Evolutionary conservation across 768 basidiomycete genomes (phyloP), one percentile per base, ranked within the genome.

Genomic region (Suillus subluteus): DNA sequence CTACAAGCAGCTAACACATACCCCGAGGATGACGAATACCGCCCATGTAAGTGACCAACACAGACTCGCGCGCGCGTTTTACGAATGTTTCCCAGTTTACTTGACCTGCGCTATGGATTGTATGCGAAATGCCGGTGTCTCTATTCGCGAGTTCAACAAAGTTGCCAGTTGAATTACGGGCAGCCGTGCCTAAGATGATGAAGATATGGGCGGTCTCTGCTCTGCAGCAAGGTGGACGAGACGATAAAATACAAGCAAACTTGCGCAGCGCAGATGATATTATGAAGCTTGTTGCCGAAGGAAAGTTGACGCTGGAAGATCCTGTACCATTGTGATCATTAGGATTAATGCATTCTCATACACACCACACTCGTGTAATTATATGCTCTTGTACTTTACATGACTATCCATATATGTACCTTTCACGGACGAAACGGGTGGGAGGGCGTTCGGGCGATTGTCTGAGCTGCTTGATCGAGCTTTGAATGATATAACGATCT

Each of bases 21-120:
- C 46, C 65, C 72, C 16, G n/a, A 64, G 30, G 72, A 73, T 50
- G 72, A 73, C 40, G 72, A 73, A 50, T 16, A 38, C 1, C 66
- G 67, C 52, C 13, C 67, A 12, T 65, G 72, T 73, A 58, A 37
- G 63, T 11, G 68, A 63, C 26, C 26, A 41, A 18, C 18, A 26
- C 38, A 30, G 40, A 21, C 13, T 30, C 37, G 18, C 11, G 2
- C 15, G 6, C 26, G 16, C 26, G 1, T 65, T 32, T 65, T n/a
- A 41, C n/a, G 11, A 30, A 21, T 23, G 23, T 21, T 55, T 11
- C 13, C 30, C 26, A 66, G 65, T 26, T 40, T 64, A 38, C 52
- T 40, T 66, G 23, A 21, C n/a, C 15, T 41, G 35, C 15, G 46
- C 46, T 38, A 38, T 66, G 35, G 23, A 54, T 21, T 30, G 54